Evolutionary conservation across 163 green algal species (phyloP).

Genomic region (Chloroidium sp.): DNA sequence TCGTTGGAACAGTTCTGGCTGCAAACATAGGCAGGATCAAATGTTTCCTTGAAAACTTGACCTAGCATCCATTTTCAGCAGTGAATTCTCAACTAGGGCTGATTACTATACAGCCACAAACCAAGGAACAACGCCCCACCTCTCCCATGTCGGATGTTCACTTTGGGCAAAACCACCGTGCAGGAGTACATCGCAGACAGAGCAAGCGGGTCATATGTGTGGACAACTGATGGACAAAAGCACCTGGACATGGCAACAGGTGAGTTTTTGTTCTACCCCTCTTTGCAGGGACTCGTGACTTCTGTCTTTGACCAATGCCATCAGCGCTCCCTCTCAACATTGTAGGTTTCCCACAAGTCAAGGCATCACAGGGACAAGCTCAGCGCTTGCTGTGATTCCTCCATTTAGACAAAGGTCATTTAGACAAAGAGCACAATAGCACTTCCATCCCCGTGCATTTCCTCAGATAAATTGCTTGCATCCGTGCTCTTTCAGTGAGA

Average conservation of each 20-base stretch:
- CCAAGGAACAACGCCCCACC: too few species aligned
- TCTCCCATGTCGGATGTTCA: too few species aligned
- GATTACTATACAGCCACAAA: background rate
- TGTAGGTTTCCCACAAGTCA: too few species aligned
- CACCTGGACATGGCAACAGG: slow-evolving; percentile 68
- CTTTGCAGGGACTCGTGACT: background rate
- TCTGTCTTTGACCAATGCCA: too few species aligned
- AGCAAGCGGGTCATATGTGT: slow-evolving; percentile 55
- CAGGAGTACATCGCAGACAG: slow-evolving; percentile 60
- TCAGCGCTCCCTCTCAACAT: too few species aligned
- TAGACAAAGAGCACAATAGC: background rate
- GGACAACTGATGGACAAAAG: slow-evolving; percentile 47
- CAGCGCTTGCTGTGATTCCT: background rate
- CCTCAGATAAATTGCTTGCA: too few species aligned
- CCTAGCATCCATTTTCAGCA: background rate
- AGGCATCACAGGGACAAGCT: too few species aligned
- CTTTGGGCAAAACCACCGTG: background rate
- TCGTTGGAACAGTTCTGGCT: too few species aligned
- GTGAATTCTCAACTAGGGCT: background rate
- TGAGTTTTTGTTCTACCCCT: slow-evolving; percentile 1
- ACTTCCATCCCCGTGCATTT: too few species aligned
- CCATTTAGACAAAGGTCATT: background rate
- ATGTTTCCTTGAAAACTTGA: too few species aligned
- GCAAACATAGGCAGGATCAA: too few species aligned
- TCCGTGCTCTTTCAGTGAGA: too few species aligned